Evolutionary conservation across 2,329 filamentous ascomycete genomes (phyloP), one percentile per base, ranked within the genome.

Genomic region (Stagonosporopsis cucurbitacearum): DNA sequence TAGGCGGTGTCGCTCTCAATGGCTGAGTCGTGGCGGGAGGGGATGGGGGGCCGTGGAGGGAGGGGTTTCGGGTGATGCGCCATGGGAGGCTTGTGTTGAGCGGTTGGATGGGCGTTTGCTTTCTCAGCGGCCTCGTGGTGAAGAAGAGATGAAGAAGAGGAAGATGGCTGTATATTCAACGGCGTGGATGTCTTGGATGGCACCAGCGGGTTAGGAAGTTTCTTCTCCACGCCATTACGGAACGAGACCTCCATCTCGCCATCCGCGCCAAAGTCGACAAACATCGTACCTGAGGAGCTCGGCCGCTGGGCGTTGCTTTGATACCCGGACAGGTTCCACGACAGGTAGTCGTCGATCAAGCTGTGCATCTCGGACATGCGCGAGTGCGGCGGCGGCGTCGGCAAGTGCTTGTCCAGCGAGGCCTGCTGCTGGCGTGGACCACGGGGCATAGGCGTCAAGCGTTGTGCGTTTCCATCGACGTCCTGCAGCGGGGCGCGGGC

Each of bases 271-370:
- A 60, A 70, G 41, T 71, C 67, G 1, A 71, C 57, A 20, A 70
- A 57, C 55, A 70, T 50, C 2, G 68, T 69, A 7, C 62, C 62
- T 1, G 49, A 40, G 37, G 26, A 20, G 30, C 41, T 26, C 22
- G 57, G 35, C 23, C 36, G 39, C n/a, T 17, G 15, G 12, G 11
- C 8, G 6, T 46, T 36, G 11, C 8, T 4, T 46, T 36, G 13
- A 46, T 22, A n/a, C 46, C 15, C 15, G 46, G 52, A 50, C 52
- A 20, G 35, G 28, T 64, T 58, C 48, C 54, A 57, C 13, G 66
- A 57, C 26, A 68, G 41, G 39, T 66, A 54, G 3, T 57, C 56
- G 23, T 71, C 67, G 9, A 72, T 65, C 20, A 63, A 37, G 9
- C 22, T n/a, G 35, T 60, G 37, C 32, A 67, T 52, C 17, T 60